These are phyloP conservation scores for Cryomyces antarcticus DNA, from an alignment of 495 filamentous ascomycete species.

Conservation along the genomic window DNA sequence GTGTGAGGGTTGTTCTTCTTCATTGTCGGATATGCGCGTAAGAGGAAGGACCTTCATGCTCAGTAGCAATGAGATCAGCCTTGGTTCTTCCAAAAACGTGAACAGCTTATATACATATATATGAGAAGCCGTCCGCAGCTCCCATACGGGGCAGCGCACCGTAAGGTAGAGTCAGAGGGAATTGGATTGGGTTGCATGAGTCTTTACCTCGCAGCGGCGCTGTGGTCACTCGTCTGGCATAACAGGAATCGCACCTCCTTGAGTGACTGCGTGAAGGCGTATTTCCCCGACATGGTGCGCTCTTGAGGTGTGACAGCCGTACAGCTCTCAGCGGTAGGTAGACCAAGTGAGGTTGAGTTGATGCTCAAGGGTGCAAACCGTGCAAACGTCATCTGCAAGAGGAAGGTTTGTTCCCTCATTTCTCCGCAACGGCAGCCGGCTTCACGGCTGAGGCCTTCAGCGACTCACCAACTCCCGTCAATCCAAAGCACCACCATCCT, in stretches of 20 bases:
- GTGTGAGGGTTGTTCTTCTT: constrained; percentile 95
- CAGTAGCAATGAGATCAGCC: too few species aligned
- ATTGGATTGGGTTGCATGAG: neutral
- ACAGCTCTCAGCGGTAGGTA: neutral
- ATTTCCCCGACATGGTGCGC: constrained; percentile 67
- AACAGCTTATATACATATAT: too few species aligned
- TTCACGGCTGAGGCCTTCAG: too few species aligned
- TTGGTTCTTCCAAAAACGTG: too few species aligned
- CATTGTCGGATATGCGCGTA: constrained; percentile 89
- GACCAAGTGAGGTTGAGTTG: constrained; percentile 4
- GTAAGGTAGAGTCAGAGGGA: too few species aligned
- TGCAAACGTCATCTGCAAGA: neutral
- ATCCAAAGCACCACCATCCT: too few species aligned
- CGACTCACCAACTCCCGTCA: too few species aligned
- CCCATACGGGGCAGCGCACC: too few species aligned
- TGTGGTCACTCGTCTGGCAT: constrained; percentile 81
- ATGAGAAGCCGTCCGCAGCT: too few species aligned
- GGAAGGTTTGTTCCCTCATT: too few species aligned
- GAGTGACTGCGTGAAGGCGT: constrained; percentile 66
- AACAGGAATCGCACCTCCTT: constrained; percentile 96
- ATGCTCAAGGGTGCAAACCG: neutral
- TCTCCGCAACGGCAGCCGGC: too few species aligned
- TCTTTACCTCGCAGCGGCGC: constrained; percentile 57
- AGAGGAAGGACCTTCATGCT: constrained; percentile 59
- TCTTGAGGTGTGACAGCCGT: too few species aligned